Percentiles rank a stretch among this genome's conserved stretches.
These are phyloP conservation scores for Cudoniella acicularis DNA, from an alignment of 495 filamentous ascomycete species.

Conservation along the genomic window DNA sequence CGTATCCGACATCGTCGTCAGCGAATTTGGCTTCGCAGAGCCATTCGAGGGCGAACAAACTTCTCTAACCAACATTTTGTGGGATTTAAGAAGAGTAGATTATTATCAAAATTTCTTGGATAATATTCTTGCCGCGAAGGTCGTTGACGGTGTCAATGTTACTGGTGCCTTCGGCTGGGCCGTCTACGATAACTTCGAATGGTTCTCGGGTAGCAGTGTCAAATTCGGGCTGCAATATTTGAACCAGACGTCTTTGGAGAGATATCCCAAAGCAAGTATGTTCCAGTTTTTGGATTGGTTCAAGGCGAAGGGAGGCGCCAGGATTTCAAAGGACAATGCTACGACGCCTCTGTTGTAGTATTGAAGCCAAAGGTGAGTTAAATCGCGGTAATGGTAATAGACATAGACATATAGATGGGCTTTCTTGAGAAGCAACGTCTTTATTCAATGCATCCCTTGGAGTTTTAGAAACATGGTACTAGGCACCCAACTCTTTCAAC, in stretches of 20 bases:
- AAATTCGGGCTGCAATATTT: constrained; percentile 42
- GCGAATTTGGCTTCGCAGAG: constrained; percentile 45
- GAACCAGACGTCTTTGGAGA: constrained; percentile 35
- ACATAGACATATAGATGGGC: too few species aligned
- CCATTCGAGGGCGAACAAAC: constrained; percentile 36
- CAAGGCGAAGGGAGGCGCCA: constrained; percentile 21
- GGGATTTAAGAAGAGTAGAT: constrained; percentile 36
- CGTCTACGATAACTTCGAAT: constrained; percentile 42
- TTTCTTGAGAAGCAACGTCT: too few species aligned
- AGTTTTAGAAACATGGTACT: too few species aligned
- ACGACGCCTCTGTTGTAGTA: too few species aligned
- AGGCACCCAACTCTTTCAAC: too few species aligned
- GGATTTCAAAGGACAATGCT: too few species aligned
- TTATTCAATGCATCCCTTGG: too few species aligned
- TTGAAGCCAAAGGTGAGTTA: too few species aligned
- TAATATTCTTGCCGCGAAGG: constrained; percentile 32
- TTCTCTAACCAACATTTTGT: constrained; percentile 30
- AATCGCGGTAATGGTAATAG: too few species aligned
- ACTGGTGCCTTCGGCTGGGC: constrained; percentile 41
- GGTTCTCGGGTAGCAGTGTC: constrained; percentile 30
- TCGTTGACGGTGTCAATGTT: constrained; percentile 37
- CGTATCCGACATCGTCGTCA: constrained; percentile 37
- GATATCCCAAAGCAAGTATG: constrained; percentile 38
- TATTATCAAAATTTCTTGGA: constrained; percentile 40
- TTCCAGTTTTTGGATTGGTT: constrained; percentile 44